Evolutionary conservation across 2,329 filamentous ascomycete genomes (phyloP).

Genomic region (Massarina eburnea): DNA sequence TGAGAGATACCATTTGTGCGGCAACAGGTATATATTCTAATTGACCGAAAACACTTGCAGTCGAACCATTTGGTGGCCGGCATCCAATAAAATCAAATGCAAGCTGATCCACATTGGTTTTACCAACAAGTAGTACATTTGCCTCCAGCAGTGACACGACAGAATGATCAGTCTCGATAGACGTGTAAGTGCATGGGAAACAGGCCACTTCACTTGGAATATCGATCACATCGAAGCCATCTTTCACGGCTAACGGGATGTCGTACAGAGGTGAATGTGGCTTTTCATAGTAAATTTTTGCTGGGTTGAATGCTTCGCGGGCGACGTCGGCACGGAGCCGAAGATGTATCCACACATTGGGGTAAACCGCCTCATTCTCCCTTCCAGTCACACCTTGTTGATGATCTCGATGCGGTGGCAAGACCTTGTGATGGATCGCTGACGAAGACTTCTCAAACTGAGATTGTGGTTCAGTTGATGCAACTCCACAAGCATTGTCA

Average conservation of each 20-base stretch:
- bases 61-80: slow-evolving; percentile 56
- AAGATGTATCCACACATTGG: not conserved
- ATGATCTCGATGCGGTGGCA: not conserved
- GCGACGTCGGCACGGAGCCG: not conserved
- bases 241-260: slow-evolving; percentile 56
- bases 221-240: slow-evolving; percentile 53
- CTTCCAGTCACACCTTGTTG: not conserved
- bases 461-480: not conserved
- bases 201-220: slow-evolving; percentile 52
- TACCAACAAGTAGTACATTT: slow-evolving; percentile 58
- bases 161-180: slow-evolving; percentile 47
- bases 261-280: slow-evolving; percentile 50
- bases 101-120: slow-evolving; percentile 61
- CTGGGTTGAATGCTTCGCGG: not conserved
- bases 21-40: slow-evolving; percentile 50
- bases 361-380: not conserved
- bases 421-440: not conserved
- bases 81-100: slow-evolving; percentile 60
- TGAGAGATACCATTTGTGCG: slow-evolving; percentile 52
- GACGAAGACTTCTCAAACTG: not conserved
- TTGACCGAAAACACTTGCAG: slow-evolving; percentile 51
- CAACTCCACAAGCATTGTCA: not conserved
- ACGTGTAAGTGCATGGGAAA: slow-evolving; percentile 48
- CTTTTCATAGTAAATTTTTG: not conserved
- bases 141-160: slow-evolving; percentile 51